Base-by-base conservation (phyloP, 208 protist genomes). In the Leishmania lainsoni region DNA sequence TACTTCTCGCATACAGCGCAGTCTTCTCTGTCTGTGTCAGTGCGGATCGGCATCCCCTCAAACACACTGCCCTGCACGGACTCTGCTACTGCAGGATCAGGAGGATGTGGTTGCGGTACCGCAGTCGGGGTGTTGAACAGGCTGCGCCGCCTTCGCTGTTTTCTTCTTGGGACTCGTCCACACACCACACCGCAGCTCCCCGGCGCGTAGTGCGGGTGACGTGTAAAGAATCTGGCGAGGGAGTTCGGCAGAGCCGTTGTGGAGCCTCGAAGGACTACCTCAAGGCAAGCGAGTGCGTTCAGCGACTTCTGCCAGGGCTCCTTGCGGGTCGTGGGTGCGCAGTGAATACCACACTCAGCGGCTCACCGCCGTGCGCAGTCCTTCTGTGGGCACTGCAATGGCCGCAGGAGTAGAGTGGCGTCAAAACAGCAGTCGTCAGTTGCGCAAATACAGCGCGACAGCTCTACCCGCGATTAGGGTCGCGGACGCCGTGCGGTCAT, bases 281-380 rank as follows among this genome's bases (percentile, higher is more conserved):
- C 92, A 35, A 93, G 52, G 26, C 76, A 81, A 4, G 70, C 69
- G 49, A 95, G 78, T 20, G 84, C 83, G 81, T 95, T 95, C 3
- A 93, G 76, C 0, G 90, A 87, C 12, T 80, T 75, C 74, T 92
- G 89, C 90, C 90, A 95, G 10, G 87, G 76, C 54, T 80, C 65
- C 75, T 86, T 45, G n/a, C 65, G 76, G 1, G 58, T 56, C 32
- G 92, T 83, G 17, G 91, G 80, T n/a, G 32, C 49, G 49, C 81
- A 63, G 22, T 91, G 52, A 10, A 76, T 45, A 45, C 42, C 42
- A 45, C 3, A 45, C 42, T 45, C 4, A 45, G 42, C 42, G 5
- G 26, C 52, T 51, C 65, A 56, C 52, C 45, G 72, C 16, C 8
- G 17, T 73, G n/a, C 68, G 29, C 32, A 22, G 22, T 73, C 72